Evolutionary conservation across 192 early-diverging fungal species (phyloP).

Genomic region (Backusella macrospora): DNA sequence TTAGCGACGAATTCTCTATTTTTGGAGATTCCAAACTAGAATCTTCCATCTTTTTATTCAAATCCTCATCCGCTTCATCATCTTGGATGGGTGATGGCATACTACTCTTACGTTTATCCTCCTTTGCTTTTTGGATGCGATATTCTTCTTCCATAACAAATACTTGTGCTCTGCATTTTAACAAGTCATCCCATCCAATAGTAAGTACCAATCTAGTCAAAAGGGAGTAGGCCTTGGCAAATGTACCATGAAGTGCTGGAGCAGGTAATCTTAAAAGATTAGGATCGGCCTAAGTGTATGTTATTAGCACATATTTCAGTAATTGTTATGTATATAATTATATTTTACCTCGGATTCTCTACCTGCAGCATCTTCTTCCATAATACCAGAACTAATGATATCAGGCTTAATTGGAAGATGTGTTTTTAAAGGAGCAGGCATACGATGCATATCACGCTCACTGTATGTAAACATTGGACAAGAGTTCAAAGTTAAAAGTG

Average conservation of each 20-base stretch:
- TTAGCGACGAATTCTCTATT: slow-evolving; percentile 37
- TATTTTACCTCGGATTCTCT: slow-evolving; percentile 55
- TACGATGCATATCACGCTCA: slow-evolving; percentile 86
- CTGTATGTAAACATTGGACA: slow-evolving; percentile 98
- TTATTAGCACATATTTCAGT: background rate
- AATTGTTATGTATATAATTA: background rate
- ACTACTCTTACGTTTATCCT: slow-evolving; percentile 61
- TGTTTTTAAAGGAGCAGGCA: slow-evolving; percentile 88
- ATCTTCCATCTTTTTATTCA: slow-evolving; percentile 37
- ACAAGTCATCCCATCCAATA: slow-evolving; percentile 96
- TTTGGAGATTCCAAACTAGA: background rate
- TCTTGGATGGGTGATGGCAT: slow-evolving; percentile 25
- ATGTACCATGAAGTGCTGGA: slow-evolving; percentile 91
- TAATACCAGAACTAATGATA: slow-evolving; percentile 56
- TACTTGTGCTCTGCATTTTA: slow-evolving; percentile 81
- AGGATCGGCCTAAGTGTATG: slow-evolving; percentile 49
- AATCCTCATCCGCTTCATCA: slow-evolving; percentile 37
- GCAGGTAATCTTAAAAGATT: slow-evolving; percentile 88
- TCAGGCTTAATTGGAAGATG: slow-evolving; percentile 90
- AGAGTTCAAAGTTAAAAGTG: slow-evolving; percentile 93
- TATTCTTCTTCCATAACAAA: slow-evolving; percentile 99
- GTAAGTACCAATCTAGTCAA: slow-evolving; percentile 81
- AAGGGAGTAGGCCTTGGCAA: slow-evolving; percentile 84
- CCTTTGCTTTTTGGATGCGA: slow-evolving; percentile 70
- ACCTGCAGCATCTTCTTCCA: slow-evolving; percentile 58